Conservation (phyloP, 2,329 filamentous ascomycete species). For the Sporothrix mexicana region DNA sequence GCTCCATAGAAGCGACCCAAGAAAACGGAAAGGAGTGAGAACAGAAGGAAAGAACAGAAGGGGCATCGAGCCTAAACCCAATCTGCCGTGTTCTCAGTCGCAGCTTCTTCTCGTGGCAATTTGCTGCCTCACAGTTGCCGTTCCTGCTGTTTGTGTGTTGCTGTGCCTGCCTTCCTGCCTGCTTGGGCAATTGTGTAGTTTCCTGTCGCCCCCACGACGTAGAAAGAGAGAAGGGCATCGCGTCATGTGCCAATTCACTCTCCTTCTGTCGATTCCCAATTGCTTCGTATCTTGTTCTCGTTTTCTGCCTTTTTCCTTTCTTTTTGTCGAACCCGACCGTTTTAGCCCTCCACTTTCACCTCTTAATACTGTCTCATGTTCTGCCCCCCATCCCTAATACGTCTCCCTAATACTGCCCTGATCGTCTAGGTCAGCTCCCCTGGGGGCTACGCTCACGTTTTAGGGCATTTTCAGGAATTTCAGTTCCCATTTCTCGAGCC, state of each 20-base stretch:
- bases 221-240: constrained; percentile 16
- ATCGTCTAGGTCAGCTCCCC: background rate
- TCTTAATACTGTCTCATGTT: constrained; percentile 21
- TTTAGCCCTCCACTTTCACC: constrained; percentile 6
- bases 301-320: background rate
- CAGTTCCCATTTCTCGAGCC: constrained; percentile 14
- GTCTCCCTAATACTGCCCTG: background rate
- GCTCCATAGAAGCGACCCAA: constrained; percentile 20
- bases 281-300: background rate
- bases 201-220: constrained; percentile 8
- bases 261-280: background rate
- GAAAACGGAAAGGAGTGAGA: constrained; percentile 9
- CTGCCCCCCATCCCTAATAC: constrained; percentile 3
- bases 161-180: constrained; percentile 10
- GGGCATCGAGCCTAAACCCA: constrained; percentile 32
- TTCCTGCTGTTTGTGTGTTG: background rate
- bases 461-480: background rate
- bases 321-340: background rate
- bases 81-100: constrained; percentile 18
- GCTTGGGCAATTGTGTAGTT: background rate
- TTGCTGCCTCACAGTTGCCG: constrained; percentile 10
- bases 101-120: constrained; percentile 12
- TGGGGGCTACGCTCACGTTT: constrained; percentile 25
- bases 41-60: background rate
- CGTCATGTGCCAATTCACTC: background rate